A percentile compares a stretch with the other conserved stretches of the same genome.
Evolutionary conservation across 106 monocot genomes (phyloP).

Genomic region (Phalaenopsis aphrodite): DNA sequence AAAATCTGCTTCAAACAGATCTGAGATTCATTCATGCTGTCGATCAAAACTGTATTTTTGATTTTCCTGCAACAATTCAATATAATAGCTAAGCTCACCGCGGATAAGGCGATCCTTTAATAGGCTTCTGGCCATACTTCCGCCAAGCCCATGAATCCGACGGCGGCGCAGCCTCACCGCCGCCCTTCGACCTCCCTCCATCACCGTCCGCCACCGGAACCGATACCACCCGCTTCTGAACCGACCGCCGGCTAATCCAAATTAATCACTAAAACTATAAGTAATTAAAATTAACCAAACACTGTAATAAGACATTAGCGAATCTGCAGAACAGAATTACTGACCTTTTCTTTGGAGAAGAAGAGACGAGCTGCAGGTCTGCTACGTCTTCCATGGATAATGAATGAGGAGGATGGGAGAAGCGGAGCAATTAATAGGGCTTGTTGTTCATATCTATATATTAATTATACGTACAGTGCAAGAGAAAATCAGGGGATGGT

Average conservation of each 20-base stretch:
- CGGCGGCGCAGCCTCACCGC: constrained; percentile 11
- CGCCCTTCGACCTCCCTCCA: constrained; percentile 4
- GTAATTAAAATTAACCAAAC: background rate
- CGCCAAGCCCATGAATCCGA: constrained; percentile 28
- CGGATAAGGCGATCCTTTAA: constrained; percentile 30
- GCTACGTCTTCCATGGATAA: background rate
- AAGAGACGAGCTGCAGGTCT: background rate
- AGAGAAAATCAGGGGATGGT: background rate
- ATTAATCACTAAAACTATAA: background rate
- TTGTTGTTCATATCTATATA: background rate
- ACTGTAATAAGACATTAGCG: background rate
- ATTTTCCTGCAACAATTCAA: background rate
- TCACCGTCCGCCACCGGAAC: constrained; percentile 9
- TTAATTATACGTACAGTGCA: background rate
- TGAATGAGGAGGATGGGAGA: background rate
- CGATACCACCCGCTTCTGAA: constrained; percentile 24
- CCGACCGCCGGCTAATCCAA: constrained; percentile 16
- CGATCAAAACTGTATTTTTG: no score
- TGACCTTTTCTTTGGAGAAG: background rate
- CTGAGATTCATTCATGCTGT: no score
- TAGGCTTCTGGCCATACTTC: constrained; percentile 37
- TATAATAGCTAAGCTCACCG: constrained; percentile 5
- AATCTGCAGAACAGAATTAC: background rate
- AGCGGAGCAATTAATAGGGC: background rate
- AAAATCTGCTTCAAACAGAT: no score